Base-by-base conservation (phyloP, 352 stramenopile species). In the Phytophthora sp. region DNA sequence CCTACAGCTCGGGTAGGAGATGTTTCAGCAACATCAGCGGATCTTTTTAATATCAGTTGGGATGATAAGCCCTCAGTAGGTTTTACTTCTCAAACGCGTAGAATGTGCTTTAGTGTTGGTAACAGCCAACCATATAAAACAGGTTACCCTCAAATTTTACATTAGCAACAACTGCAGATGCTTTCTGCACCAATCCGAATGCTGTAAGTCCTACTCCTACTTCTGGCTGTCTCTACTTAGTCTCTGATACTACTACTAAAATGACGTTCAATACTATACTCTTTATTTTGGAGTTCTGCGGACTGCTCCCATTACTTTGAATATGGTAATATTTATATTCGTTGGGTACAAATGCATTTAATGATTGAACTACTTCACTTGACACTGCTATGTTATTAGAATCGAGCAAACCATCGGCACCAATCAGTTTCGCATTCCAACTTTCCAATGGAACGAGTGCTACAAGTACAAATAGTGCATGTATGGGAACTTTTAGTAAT, bases 61-160 rank as follows among this genome's bases (percentile, higher is more conserved):
- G 57, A 69, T 44, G 61, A 63, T 18, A 63, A 69, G 20, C 45
- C 44, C 31, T 35, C 52, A 26, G 24, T 57, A n/a, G 61, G 53
- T 23, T 58, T 69, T 16, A 69, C 52, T 12, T 64, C 41, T 47
- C 63, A n/a, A 71, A 70, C 52, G 26, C 62, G 65, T 57, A n/a
- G 54, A 47, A 58, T 70, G 53, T 62, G 62, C 42, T 71, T 66
- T 30, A 49, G 66, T 55, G n/a, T 71, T 50, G 63, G 63, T 13
- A 60, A 53, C 49, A n/a, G n/a, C 33, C 39, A 58, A 23, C 53
- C 63, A 16, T 71, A 66, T 21, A 66, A 65, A 38, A 49, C 5
- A 9, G 54, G 55, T 13, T 71, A 53, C 24, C 63, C 63, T 41
- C 44, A 61, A 62, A 38, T 46, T 71, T 31, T 23, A 45, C 3